phyloP scores from a whole-genome alignment of 1,139 yeast species.

The Taphrina pruni region DNA sequence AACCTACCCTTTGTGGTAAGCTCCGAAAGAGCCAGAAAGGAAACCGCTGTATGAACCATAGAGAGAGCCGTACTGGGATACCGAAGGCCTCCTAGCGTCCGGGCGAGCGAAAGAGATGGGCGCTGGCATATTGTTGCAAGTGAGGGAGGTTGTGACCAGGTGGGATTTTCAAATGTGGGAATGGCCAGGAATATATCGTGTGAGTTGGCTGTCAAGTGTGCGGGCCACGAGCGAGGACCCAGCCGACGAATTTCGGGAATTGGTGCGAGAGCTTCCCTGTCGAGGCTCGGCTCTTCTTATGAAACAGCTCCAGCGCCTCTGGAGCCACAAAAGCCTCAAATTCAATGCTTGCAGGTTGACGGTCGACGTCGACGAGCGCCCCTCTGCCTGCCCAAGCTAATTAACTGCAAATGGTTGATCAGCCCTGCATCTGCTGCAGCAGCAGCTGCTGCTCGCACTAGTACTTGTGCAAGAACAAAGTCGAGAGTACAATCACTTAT shows the following conservation, averaged over 20 bases:
- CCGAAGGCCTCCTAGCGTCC: conserved; percentile 23
- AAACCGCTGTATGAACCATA: conserved; percentile 27
- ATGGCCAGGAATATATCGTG: conserved; percentile 24
- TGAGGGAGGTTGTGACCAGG: background rate
- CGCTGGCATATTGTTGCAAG: conserved; percentile 25
- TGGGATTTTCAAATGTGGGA: conserved; percentile 17
- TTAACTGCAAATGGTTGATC: no score
- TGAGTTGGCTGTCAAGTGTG: conserved; percentile 10
- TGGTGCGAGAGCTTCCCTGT: conserved; percentile 17
- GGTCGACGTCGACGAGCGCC: background rate
- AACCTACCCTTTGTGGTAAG: conserved; percentile 15
- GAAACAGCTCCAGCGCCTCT: conserved; percentile 14
- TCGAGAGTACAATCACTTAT: no score
- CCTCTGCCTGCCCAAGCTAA: no score
- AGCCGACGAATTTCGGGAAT: conserved; percentile 11
- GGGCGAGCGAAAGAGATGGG: conserved; percentile 31
- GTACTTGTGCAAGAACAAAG: no score
- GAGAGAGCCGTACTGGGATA: conserved; percentile 13
- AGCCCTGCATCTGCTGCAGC: no score
- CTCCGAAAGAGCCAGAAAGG: conserved; percentile 29
- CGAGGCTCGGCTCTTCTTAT: conserved; percentile 21
- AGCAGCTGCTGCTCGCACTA: no score
- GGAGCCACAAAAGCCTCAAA: conserved; percentile 2
- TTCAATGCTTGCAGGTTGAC: background rate
- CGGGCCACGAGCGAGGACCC: conserved; percentile 12